Percentiles rank a stretch among this genome's conserved stretches.
phyloP scores from a whole-genome alignment of 1,139 yeast genomes.

The Arxiozyma bovina region DNA sequence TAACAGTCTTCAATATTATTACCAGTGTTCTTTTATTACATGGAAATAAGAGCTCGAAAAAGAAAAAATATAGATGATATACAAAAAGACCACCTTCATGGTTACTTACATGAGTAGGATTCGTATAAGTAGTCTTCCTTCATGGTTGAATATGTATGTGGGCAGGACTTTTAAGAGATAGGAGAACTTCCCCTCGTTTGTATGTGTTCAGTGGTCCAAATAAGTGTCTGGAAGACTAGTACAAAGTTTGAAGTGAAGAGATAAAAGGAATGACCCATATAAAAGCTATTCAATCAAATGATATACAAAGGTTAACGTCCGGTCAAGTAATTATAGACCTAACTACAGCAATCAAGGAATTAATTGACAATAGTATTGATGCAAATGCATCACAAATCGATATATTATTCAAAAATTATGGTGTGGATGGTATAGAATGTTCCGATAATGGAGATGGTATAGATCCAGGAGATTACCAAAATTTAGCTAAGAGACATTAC shows the following conservation, averaged over 20 bases:
- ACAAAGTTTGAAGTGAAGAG: background rate
- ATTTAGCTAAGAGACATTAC: constrained; percentile 60
- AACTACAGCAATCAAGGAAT: constrained; percentile 69
- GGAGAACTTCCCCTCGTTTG: background rate
- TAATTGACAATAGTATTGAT: constrained; percentile 80
- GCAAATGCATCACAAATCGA: constrained; percentile 64
- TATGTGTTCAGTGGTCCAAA: background rate
- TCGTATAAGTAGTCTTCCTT: too few species aligned
- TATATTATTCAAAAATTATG: constrained; percentile 57
- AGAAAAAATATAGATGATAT: too few species aligned
- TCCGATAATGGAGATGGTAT: constrained; percentile 79
- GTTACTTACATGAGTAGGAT: too few species aligned
- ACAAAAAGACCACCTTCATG: too few species aligned
- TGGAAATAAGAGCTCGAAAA: too few species aligned
- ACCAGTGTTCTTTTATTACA: too few species aligned
- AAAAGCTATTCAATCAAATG: constrained; percentile 20
- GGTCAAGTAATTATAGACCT: constrained; percentile 88
- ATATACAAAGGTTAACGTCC: constrained; percentile 68
- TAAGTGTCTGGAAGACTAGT: background rate
- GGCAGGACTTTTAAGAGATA: too few species aligned
- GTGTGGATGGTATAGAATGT: constrained; percentile 65
- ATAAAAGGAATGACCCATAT: constrained; percentile 5
- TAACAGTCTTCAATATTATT: too few species aligned
- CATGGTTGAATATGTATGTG: too few species aligned
- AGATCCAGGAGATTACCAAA: constrained; percentile 44